Evolutionary conservation across 2,329 filamentous ascomycete genomes (phyloP), one percentile per base, ranked within the genome.

Genomic region (Phialophora expanda): DNA sequence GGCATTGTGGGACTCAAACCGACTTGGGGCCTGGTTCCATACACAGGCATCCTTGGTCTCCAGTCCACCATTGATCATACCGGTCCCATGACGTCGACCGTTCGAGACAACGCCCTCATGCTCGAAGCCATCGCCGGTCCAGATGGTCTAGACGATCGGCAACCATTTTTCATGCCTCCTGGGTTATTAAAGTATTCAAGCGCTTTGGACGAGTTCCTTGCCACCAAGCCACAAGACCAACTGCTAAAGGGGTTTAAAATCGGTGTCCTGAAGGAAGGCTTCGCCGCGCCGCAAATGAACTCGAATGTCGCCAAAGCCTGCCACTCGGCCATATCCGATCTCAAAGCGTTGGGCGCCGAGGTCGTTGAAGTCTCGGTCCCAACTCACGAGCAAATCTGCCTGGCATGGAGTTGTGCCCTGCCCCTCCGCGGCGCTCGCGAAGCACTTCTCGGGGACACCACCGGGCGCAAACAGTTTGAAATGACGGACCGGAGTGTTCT

Each of bases 351-450:
- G 0, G 85, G 85, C 0, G 85, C 85, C 4, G 76, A 69, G 0
- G 77, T 87, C 0, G 78, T 81, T 30, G 80, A 85, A 59, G 76
- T 86, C 0, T 84, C 82, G 0, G 75, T 87, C 11, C 84, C 84
- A 9, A 70, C 72, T 0, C 68, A 69, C 26, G 56, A 54, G 5
- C 12, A 64, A 9, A 67, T 38, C 11, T 44, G 58, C 50, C 17
- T 56, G 32, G 38, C 60, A 4, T 64, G 61, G 61, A 38, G 54
- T n/a, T 20, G 28, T 28, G 38, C 32, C 54, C 32, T 41, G 12
- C 24, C 24, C 4, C 24, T 64, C 7, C 56, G 53, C 20, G 44
- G 61, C 34, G 32, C 9, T 46, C 34, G 30, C 20, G 32, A 56
- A 32, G 53, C 54, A 8, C n/a, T 22, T 8, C 20, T 34, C 4